Base-by-base conservation (phyloP, 2,329 filamentous ascomycete species). In the Aphanoascus verrucosus region DNA sequence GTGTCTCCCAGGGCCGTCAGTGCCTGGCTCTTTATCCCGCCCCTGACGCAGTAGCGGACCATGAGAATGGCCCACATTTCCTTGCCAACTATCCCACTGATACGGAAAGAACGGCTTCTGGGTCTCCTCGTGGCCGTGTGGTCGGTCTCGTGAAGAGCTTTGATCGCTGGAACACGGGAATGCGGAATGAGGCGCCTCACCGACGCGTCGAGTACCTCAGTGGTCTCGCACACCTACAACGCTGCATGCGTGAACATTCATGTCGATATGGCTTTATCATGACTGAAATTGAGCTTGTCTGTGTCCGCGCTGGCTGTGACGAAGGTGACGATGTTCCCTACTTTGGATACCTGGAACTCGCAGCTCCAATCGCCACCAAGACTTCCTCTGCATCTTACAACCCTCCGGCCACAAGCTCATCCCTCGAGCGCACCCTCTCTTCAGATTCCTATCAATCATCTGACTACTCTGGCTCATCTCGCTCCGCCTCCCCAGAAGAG, bases 181-280 rank as follows among this genome's bases (percentile, higher is more conserved):
- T 95, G 87, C 86, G 89, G 56, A 82, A 84, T 56, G 88, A 94
- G 68, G 83, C 83, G 43, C 88, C 90, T 59, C 80, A 88, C 68
- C 86, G 89, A 71, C 85, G 86, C 55, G 87, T 95, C 55, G 83
- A 91, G 70, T 96, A 96, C 73, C 83, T 96, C 17, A 84, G 86
- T 49, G 88, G 88, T 1, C 81, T 97, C 4, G 79, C 89, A 0
- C 88, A 94, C 62, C 75, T 96, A 43, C 91, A 97, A 70, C 81
- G 87, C 65, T 83, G 84, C 64, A 95, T 96, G 88, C 88, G 91
- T 68, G 88, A 94, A 72, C 87, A 95, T 72, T 83, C 84, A 60
- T 94, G 88, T 66, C 84, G 91, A 55, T 97, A 96, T 69, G 91
- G 91, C 52, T 97, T 95, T 75, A 91, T 97, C 69, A 82, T 96